phyloP scores from a whole-genome alignment of 495 filamentous ascomycete genomes.

The Trichoderma reesei region DNA sequence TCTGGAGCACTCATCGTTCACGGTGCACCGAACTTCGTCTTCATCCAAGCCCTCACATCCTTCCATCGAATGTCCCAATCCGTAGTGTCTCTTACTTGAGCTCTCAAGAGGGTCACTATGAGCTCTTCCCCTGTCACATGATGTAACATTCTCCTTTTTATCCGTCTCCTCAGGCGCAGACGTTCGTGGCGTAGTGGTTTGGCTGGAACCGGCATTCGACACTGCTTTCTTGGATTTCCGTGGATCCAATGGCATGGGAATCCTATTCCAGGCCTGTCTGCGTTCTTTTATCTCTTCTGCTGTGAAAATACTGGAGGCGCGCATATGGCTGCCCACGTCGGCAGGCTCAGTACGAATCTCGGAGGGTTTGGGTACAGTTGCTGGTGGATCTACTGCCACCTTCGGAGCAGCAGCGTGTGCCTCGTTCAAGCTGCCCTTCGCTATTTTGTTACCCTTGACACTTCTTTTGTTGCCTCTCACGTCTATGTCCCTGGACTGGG shows the following conservation, averaged over 20 bases:
- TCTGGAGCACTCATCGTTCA: background rate
- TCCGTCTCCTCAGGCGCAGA: too few species aligned
- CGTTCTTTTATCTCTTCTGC: background rate
- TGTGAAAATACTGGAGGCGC: background rate
- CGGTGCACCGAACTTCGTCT: background rate
- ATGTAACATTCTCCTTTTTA: background rate
- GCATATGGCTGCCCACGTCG: background rate
- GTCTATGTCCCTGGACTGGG: background rate
- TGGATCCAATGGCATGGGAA: constrained; percentile 7
- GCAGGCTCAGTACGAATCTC: background rate
- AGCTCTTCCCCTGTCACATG: too few species aligned
- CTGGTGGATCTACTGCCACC: background rate
- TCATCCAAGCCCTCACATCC: background rate
- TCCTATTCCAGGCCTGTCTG: constrained; percentile 8
- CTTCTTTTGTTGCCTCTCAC: background rate
- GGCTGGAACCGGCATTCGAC: background rate
- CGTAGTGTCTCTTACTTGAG: too few species aligned
- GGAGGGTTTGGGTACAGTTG: background rate
- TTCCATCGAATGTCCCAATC: background rate
- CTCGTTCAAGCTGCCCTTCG: background rate
- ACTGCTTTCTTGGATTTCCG: constrained; percentile 1
- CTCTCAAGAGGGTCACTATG: too few species aligned
- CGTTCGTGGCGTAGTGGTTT: background rate
- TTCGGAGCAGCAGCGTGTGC: background rate
- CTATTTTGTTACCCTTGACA: background rate